Conservation (phyloP, 352 stramenopile genomes). For the Sclerospora graminicola region DNA sequence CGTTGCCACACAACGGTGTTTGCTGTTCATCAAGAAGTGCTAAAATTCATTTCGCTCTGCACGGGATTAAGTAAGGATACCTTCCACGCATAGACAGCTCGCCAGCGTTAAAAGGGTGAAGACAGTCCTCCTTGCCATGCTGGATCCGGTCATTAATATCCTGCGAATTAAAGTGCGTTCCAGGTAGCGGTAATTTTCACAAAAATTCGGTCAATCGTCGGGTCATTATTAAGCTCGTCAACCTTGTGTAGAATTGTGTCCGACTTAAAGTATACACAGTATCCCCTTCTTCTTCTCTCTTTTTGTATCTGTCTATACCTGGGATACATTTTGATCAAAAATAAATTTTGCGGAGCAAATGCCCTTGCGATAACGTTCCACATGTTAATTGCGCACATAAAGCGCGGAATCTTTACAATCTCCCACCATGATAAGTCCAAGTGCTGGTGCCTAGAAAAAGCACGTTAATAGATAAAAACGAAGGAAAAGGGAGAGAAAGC, state of each 20-base stretch:
- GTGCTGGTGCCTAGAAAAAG: too few species aligned
- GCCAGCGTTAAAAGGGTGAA: conserved; percentile 96
- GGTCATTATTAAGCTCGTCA: too few species aligned
- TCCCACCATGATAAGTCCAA: too few species aligned
- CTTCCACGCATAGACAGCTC: conserved; percentile 80
- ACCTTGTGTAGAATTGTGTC: too few species aligned
- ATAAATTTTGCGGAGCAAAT: conserved; percentile 88
- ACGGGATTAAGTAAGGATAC: too few species aligned
- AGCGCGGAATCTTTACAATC: too few species aligned
- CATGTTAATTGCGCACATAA: too few species aligned
- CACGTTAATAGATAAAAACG: background rate
- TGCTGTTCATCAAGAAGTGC: too few species aligned
- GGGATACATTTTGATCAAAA: conserved; percentile 52
- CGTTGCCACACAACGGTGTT: too few species aligned
- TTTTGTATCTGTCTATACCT: too few species aligned
- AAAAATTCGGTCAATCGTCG: conserved; percentile 74
- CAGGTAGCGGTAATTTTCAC: conserved; percentile 90
- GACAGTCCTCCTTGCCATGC: conserved; percentile 94
- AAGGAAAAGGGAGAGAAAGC: conserved; percentile 3
- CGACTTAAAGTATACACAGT: conserved; percentile 14
- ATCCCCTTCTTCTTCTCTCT: background rate
- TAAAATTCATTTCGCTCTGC: conserved; percentile 96
- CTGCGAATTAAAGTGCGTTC: conserved; percentile 87
- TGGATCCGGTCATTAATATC: conserved; percentile 89
- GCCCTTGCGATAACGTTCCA: conserved; percentile 89